phyloP scores from a whole-genome alignment of 768 basidiomycete genomes.

The Lactarius sanguifluus region DNA sequence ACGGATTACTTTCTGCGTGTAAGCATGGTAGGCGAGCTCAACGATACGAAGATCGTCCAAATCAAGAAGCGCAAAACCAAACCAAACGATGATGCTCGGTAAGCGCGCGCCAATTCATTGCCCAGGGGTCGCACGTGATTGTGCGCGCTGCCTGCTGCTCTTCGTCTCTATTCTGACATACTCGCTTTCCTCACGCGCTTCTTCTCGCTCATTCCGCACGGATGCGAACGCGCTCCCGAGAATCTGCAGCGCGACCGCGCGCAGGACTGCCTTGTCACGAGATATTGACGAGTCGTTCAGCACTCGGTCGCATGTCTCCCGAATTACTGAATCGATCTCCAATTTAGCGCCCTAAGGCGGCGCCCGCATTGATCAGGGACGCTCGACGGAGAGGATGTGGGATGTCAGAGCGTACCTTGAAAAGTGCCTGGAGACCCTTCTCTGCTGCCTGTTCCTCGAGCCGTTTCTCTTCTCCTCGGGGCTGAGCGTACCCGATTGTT shows the following conservation, averaged over 20 bases:
- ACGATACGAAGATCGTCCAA: not conserved
- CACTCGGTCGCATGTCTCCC: slow-evolving; percentile 85
- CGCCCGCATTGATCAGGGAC: not conserved
- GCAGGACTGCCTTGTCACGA: slow-evolving; percentile 59
- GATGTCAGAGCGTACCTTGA: slow-evolving; percentile 59
- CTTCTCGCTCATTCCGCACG: slow-evolving; percentile 62
- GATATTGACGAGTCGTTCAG: slow-evolving; percentile 57
- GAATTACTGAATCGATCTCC: slow-evolving; percentile 84
- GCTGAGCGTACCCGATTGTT: slow-evolving; percentile 75
- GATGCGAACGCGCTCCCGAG: slow-evolving; percentile 75
- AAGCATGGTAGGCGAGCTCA: not conserved
- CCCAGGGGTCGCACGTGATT: slow-evolving; percentile 2
- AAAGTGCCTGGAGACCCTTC: slow-evolving; percentile 86
- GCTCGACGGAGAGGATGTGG: not conserved
- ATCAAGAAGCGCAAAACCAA: not conserved
- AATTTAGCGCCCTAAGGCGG: slow-evolving; percentile 76
- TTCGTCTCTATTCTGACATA: slow-evolving; percentile 82
- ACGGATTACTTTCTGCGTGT: slow-evolving; percentile 7
- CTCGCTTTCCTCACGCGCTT: slow-evolving; percentile 60
- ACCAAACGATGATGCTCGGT: not conserved
- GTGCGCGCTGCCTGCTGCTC: slow-evolving; percentile 49
- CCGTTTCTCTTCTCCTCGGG: slow-evolving; percentile 77
- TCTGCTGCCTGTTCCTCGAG: slow-evolving; percentile 92
- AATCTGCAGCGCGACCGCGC: slow-evolving; percentile 81
- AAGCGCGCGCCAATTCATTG: not conserved